A percentile compares a stretch with the other conserved stretches of the same genome.
Conservation (phyloP, 1,284 basidiomycete species). For the Pascua sp. region DNA sequence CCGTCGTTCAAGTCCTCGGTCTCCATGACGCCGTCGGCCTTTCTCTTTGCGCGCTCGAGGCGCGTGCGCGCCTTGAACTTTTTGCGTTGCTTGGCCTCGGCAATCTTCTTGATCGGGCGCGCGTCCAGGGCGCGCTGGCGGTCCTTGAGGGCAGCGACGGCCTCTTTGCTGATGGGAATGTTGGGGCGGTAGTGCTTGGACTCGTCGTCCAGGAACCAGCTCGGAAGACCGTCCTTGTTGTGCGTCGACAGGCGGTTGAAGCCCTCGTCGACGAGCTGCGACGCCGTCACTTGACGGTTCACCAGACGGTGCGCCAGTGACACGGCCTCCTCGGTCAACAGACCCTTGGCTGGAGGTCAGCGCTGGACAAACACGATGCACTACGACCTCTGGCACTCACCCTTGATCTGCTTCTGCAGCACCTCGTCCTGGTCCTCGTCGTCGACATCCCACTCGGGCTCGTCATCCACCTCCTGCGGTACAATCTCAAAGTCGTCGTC, state of each 20-base stretch:
- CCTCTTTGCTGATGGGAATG: slow-evolving; percentile 95
- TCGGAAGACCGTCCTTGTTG: slow-evolving; percentile 83
- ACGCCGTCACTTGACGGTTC: slow-evolving; percentile 85
- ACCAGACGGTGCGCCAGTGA: slow-evolving; percentile 88
- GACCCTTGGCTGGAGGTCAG: slow-evolving; percentile 64
- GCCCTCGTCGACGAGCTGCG: slow-evolving; percentile 87
- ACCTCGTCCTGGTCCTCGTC: slow-evolving; percentile 72
- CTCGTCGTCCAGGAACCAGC: slow-evolving; percentile 98
- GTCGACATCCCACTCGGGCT: slow-evolving; percentile 73
- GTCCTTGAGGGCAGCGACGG: slow-evolving; percentile 76
- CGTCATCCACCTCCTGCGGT: slow-evolving; percentile 59
- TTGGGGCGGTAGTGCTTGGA: slow-evolving; percentile 89
- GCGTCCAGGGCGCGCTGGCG: slow-evolving; percentile 93
- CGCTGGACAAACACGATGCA: slow-evolving; percentile 1
- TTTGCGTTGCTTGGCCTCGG: slow-evolving; percentile 97
- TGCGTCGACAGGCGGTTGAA: slow-evolving; percentile 92
- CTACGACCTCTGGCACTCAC: slow-evolving; percentile 52
- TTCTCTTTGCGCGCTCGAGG: slow-evolving; percentile 90
- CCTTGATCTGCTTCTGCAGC: slow-evolving; percentile 66
- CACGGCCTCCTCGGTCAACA: slow-evolving; percentile 86
- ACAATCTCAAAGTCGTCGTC: slow-evolving; percentile 68
- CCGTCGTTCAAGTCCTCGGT: slow-evolving; percentile 86
- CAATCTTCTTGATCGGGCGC: slow-evolving; percentile 97
- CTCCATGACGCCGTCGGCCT: slow-evolving; percentile 90
- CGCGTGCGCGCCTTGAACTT: slow-evolving; percentile 83